Base-by-base conservation (phyloP, 2,329 filamentous ascomycete genomes). In the Ophiostoma triangulosporum region DNA sequence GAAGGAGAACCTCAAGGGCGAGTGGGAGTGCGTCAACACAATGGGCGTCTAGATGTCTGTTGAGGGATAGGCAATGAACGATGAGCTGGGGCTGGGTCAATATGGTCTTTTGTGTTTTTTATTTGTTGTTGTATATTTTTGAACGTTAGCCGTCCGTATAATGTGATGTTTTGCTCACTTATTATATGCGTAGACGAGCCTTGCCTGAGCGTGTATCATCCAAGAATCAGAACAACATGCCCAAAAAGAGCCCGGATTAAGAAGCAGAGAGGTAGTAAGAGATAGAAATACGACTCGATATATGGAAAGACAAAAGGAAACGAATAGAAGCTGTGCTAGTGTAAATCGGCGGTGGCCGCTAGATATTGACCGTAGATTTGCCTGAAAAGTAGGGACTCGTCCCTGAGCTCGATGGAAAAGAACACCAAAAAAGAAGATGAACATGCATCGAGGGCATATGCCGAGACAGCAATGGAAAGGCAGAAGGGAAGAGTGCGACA, bases 21-120 rank as follows among this genome's bases (percentile, higher is more conserved):
- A 95, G 65, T 98, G 93, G 93, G 90, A 97, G 70, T 88, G 86
- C 64, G 88, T 97, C 60, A 96, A 95, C 79, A 89, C 88, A 56
- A 90, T 98, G 66, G 91, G 58, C 3, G 35, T 51, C 48, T 60
- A 57, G 35, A 46, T 9, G 11, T 2, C n/a, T n/a, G n/a, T n/a
- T n/a, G n/a, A n/a, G n/a, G n/a, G n/a, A n/a, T n/a, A n/a, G n/a
- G n/a, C n/a, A n/a, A n/a, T n/a, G n/a, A n/a, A n/a, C n/a, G n/a
- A n/a, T n/a, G n/a, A n/a, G n/a, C n/a, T n/a, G n/a, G n/a, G 14
- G 45, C 95, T 68, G 88, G 95, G 72, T 95, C 75, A 50, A 36
- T 26, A 36, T 45, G 33, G 26, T 33, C 27, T 9, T 43, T 1
- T 32, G 17, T 22, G 7, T 40, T 24, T 40, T 29, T 48, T 46